Evolutionary conservation across 1,139 yeast genomes (phyloP).

Genomic region (Lodderomyces elongisporus): DNA sequence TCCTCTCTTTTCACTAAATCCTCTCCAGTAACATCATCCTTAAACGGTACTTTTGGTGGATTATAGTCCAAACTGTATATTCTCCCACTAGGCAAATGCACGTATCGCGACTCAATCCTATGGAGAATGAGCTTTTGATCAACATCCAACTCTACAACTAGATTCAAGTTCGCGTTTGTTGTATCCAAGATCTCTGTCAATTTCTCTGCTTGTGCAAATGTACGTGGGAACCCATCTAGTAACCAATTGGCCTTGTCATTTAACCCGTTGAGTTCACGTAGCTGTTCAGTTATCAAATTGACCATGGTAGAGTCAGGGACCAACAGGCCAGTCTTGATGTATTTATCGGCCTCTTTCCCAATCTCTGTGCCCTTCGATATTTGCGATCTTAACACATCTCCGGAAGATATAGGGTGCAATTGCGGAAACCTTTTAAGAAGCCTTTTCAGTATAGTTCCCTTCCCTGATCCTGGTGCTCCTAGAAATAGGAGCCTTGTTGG

Average conservation of each 20-base stretch:
- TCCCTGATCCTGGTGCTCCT: constrained; percentile 96
- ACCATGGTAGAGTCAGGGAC: constrained; percentile 74
- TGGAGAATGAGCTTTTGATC: constrained; percentile 74
- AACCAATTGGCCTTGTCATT: constrained; percentile 54
- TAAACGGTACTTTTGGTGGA: constrained; percentile 79
- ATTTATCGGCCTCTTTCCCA: constrained; percentile 54
- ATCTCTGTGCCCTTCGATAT: constrained; percentile 51
- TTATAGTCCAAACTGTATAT: constrained; percentile 81
- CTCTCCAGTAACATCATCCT: constrained; percentile 88
- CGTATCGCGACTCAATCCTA: constrained; percentile 81
- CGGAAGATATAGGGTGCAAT: constrained; percentile 65
- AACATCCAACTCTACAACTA: constrained; percentile 80
- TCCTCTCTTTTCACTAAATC: constrained; percentile 73
- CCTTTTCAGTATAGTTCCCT: constrained; percentile 79
- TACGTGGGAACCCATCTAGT: constrained; percentile 90
- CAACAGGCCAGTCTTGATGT: constrained; percentile 59
- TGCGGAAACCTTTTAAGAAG: constrained; percentile 51
- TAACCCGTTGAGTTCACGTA: constrained; percentile 44
- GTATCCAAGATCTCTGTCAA: constrained; percentile 45
- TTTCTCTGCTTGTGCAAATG: constrained; percentile 61
- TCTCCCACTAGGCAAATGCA: constrained; percentile 79
- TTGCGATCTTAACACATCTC: constrained; percentile 72
- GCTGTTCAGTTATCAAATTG: constrained; percentile 48
- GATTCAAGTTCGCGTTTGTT: constrained; percentile 45
- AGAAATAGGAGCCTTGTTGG: constrained; percentile 67